These are phyloP conservation scores for Mycosphaerelloides madeirae DNA, from an alignment of 2,329 filamentous ascomycete genomes.

Conservation along the genomic window DNA sequence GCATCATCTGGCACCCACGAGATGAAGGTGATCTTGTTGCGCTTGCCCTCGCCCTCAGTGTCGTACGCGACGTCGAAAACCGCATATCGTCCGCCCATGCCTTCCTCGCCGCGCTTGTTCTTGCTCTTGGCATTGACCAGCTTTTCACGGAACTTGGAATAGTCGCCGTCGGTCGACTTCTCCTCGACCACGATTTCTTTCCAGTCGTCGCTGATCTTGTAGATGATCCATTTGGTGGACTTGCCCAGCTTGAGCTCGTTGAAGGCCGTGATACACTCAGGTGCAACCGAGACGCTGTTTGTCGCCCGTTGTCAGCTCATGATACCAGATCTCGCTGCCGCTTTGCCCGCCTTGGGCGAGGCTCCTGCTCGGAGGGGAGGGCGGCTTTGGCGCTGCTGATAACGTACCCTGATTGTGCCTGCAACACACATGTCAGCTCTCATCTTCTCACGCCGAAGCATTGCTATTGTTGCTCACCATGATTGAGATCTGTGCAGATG, in stretches of 20 bases:
- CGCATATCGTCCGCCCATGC: constrained; percentile 69
- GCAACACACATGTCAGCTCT: constrained; percentile 6
- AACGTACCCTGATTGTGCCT: constrained; percentile 22
- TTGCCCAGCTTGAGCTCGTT: constrained; percentile 81
- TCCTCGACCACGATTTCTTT: constrained; percentile 79
- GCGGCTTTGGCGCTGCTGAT: constrained; percentile 1
- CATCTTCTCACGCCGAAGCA: background rate
- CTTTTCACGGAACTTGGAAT: constrained; percentile 69
- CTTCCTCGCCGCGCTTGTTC: constrained; percentile 56
- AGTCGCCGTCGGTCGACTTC: constrained; percentile 62
- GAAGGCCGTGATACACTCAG: constrained; percentile 65
- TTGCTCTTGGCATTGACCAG: constrained; percentile 69
- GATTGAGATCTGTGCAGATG: constrained; percentile 5
- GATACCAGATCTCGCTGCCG: too few species aligned
- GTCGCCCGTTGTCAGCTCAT: background rate
- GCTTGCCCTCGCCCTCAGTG: constrained; percentile 64
- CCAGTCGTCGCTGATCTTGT: constrained; percentile 78
- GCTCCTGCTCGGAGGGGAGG: constrained; percentile 7
- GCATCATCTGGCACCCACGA: constrained; percentile 80
- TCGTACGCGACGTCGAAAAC: constrained; percentile 81
- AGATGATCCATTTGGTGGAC: constrained; percentile 77
- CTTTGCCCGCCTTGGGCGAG: background rate
- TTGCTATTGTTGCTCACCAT: constrained; percentile 10
- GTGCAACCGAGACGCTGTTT: constrained; percentile 63
- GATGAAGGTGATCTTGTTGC: constrained; percentile 74